Conservation (phyloP, 2,329 filamentous ascomycete species). For the Knoxdaviesia proteae region DNA sequence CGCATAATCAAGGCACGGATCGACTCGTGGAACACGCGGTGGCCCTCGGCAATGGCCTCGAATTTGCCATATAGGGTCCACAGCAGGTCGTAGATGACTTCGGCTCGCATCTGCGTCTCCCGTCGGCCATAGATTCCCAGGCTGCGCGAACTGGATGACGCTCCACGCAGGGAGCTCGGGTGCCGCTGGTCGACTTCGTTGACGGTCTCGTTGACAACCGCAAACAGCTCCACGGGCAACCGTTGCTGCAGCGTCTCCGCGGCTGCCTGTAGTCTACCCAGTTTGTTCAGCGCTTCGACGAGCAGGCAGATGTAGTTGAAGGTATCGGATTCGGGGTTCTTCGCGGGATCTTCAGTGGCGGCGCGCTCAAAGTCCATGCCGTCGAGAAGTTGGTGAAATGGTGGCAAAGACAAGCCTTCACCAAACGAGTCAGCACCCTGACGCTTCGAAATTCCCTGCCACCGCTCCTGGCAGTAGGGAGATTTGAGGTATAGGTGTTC, state of each 20-base stretch:
- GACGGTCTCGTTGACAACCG: conserved; percentile 85
- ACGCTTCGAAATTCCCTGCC: conserved; percentile 61
- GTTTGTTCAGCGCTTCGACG: conserved; percentile 74
- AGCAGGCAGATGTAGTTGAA: conserved; percentile 82
- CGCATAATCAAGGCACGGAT: conserved; percentile 69
- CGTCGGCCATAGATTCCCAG: conserved; percentile 43
- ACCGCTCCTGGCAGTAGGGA: conserved; percentile 88
- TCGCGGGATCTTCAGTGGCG: conserved; percentile 68
- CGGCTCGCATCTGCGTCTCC: conserved; percentile 56
- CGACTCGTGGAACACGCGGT: conserved; percentile 83
- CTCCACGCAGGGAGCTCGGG: conserved; percentile 53
- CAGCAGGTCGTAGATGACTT: conserved; percentile 76
- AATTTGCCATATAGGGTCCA: conserved; percentile 93
- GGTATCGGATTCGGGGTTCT: conserved; percentile 87
- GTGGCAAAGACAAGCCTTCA: conserved; percentile 22
- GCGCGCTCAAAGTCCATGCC: conserved; percentile 36
- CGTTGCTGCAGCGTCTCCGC: conserved; percentile 84
- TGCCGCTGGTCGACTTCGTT: conserved; percentile 84
- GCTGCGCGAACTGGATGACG: conserved; percentile 29
- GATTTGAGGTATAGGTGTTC: conserved; percentile 96
- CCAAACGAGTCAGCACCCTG: conserved; percentile 33
- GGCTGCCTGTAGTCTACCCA: conserved; percentile 67
- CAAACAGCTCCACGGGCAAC: conserved; percentile 80
- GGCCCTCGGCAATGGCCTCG: conserved; percentile 87
- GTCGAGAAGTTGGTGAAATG: conserved; percentile 40